Conservation (phyloP, 192 early-diverging fungal genomes). For the Polychytrium aggregatum region DNA sequence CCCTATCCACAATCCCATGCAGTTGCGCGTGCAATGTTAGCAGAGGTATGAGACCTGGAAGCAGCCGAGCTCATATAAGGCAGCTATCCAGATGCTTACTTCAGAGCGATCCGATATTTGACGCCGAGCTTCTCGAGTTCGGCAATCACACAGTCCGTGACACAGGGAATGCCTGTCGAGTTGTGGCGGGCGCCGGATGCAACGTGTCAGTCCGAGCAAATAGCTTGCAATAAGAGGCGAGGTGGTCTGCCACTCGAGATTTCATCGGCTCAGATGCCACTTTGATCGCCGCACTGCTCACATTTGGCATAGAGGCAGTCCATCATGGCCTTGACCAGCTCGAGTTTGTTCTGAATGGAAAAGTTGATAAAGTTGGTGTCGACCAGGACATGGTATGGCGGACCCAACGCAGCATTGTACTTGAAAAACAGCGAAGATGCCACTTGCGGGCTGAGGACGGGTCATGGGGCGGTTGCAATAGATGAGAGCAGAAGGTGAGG, state of each 20-base stretch:
- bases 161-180: slow-evolving; percentile 71
- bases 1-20: slow-evolving; percentile 25
- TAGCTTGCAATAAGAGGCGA: no score
- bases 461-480: no score
- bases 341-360: slow-evolving; percentile 96
- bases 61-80: no score
- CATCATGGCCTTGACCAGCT: slow-evolving; percentile 95
- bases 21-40: no score
- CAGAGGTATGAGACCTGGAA: no score
- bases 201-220: neutral
- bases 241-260: no score
- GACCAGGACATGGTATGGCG: slow-evolving; percentile 91
- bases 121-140: slow-evolving; percentile 97
- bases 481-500: no score
- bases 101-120: slow-evolving; percentile 89
- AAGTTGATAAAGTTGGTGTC: slow-evolving; percentile 99
- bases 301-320: slow-evolving; percentile 98
- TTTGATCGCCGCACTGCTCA: no score
- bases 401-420: slow-evolving; percentile 88
- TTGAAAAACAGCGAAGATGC: slow-evolving; percentile 94
- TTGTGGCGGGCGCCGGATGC: neutral
- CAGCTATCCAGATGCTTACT: slow-evolving; percentile 32
- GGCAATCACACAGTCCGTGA: slow-evolving; percentile 97
- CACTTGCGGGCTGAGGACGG: slow-evolving; percentile 58
- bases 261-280: no score